Base-by-base conservation (phyloP, 805 yeast genomes). In the Sungouiella blattae region DNA sequence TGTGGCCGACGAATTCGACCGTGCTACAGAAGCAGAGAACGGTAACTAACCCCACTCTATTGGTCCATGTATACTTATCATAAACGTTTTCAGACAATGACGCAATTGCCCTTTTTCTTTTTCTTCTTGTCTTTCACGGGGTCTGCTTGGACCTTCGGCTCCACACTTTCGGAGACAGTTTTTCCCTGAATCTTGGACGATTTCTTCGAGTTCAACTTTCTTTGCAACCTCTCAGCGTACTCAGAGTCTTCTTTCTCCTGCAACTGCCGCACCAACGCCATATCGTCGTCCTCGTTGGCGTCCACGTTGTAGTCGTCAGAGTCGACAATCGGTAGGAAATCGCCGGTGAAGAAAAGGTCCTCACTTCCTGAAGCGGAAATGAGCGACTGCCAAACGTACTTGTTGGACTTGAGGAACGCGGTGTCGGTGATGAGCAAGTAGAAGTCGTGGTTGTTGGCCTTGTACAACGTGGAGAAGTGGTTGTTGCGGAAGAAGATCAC, bases 401-500 rank as follows among this genome's bases (percentile, higher is more conserved):
- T 25, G 11, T 52, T 39, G n/a, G 71, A 62, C 1, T 55, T 49
- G 23, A 44, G 64, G 49, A 77, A 83, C 3, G 93, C 87, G 11
- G 70, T 63, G 53, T 93, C 96, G 1, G 93, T 85, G 3, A 85
- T 81, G 18, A 91, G 64, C 4, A 76, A 58, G 52, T 75, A 87
- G 21, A 91, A 63, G 26, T 58, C 69, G 28, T 52, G 47, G 36
- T 69, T 69, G 18, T 67, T 67, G 26, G 59, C 61, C 50, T 80
- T 80, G 47, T 68, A 73, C 8, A 89, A 54, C 0, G 96, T 87
- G 44, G 75, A 75, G 59, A 86, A 91, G 57, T 88, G 96, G 57
- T 93, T 89, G 58, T 93, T 91, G 52, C 97, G 72, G 64, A 89
- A 93, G 42, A 91, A 74, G 0, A 91, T 78, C 1, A 80, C 75